Base-by-base conservation (phyloP, 805 yeast genomes). In the Wickerhamiella vanderwaltii region DNA sequence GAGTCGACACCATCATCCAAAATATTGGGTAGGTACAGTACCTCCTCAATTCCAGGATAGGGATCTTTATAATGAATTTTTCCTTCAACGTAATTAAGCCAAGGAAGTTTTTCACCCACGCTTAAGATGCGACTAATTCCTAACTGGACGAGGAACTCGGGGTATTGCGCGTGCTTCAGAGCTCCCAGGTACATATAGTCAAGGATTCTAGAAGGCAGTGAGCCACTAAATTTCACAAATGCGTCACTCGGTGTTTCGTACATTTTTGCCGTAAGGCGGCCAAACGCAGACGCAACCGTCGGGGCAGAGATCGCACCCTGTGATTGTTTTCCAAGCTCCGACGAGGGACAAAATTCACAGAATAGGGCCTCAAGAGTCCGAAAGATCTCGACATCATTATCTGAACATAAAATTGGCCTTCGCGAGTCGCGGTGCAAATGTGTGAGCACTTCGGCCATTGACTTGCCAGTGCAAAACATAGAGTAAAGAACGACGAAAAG, bases 1-100 rank as follows among this genome's bases (percentile, higher is more conserved):
- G 82, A 76, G 47, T 87, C 95, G 35, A 82, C 77, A 1, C 97
- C 96, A 58, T 88, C 95, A 58, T 88, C 97, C 53, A 81, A 86
- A 26, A 88, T 65, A 52, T 84, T 77, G 46, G 73, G 70, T 29
- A 88, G 73, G 46, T 70, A 67, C 75, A 82, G 61, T 18, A 77
- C 67, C 33, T 72, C 66, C 6, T 62, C 58, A 7, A 76, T 64
- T 7, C 59, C 58, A n/a, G 28, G 36, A n/a, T 33, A n/a, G 15
- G 13, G 45, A 32, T 11, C n/a, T 4, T 15, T 15, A 20, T 26
- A 34, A 6, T 17, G 29, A 43, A 9, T 20, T n/a, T 33, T 25
- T 54, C 28, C 37, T 6, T 29, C 32, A 2, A 34, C 35, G 26
- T 46, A 51, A 24, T 58, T 56, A 24, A 75, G 50, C 95, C 95